Base-by-base conservation (phyloP, 176 grass and related monocot species). In the Olyra latifolia region DNA sequence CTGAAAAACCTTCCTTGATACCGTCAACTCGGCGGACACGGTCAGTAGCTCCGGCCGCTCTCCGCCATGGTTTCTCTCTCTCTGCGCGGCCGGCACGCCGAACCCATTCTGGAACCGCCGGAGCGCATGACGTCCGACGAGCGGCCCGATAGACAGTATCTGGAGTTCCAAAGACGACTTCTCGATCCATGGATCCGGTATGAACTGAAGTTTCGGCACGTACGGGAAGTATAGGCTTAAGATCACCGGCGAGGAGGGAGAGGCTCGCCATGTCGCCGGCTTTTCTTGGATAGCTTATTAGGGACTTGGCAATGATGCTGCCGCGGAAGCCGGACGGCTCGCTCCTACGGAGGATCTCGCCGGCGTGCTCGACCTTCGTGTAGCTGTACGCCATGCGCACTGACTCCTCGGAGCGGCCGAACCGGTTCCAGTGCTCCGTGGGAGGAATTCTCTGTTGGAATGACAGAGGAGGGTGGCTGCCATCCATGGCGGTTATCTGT, bases 201-300 rank as follows among this genome's bases (percentile, higher is more conserved):
- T 22, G 46, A 63, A 25, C 19, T n/a, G n/a, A n/a, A 66, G 38
- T 38, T 55, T 44, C 6, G 71, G 72, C 39, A 78, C 28, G 1
- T 54, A 4, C 13, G 73, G 39, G 60, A 83, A 75, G 14, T 43
- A 68, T 8, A 92, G 80, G 19, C 35, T n/a, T 35, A 29, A 92
- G 86, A 45, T 79, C 56, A 32, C 83, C 40, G 43, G 80, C 69
- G 45, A 78, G 83, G 46, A 14, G 3, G 24, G 62, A 69, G n/a
- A 71, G 29, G 41, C 67, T 87, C 52, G 9, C 20, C 59, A 23
- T 28, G 42, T 77, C 72, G 45, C 58, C 76, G 42, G 7, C 48
- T n/a, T n/a, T n/a, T n/a, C n/a, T n/a, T 75, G 89, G 82, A 60
- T 91, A 88, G 66, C 76, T 82, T 10, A 82, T 40, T 12, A 88